Conservation (phyloP, 2,329 filamentous ascomycete genomes). For the Chalara sp. region DNA sequence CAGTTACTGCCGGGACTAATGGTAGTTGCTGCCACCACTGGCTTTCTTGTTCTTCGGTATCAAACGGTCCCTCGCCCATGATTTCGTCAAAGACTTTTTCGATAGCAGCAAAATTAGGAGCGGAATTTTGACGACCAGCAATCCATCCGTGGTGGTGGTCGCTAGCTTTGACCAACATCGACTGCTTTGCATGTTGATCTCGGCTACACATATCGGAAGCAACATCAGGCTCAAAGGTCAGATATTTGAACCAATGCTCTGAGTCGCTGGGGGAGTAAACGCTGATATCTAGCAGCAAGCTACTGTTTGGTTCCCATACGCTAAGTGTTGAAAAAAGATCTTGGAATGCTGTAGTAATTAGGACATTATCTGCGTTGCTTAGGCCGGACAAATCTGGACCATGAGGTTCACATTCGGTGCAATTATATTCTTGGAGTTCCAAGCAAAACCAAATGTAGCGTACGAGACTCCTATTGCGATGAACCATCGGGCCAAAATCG, state of each 20-base stretch:
- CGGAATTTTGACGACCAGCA: background rate
- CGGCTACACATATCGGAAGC: background rate
- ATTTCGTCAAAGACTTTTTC: conserved; percentile 24
- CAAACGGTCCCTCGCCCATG: conserved; percentile 24
- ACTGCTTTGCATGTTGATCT: conserved; percentile 11
- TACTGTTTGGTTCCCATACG: conserved; percentile 26
- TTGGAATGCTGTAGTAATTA: conserved; percentile 25
- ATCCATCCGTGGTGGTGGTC: conserved; percentile 26
- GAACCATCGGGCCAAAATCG: conserved; percentile 13
- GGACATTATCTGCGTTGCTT: background rate
- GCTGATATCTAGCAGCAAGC: conserved; percentile 32
- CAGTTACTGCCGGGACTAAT: conserved; percentile 26
- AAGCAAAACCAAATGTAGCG: conserved; percentile 15
- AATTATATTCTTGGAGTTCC: conserved; percentile 15
- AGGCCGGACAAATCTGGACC: background rate
- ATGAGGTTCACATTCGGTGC: conserved; percentile 8
- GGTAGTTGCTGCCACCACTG: conserved; percentile 30
- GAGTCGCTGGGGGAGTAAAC: conserved; percentile 31
- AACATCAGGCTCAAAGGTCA: conserved; percentile 14
- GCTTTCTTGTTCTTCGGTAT: conserved; percentile 19
- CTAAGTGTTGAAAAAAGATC: conserved; percentile 27
- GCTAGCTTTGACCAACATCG: conserved; percentile 15
- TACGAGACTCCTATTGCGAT: conserved; percentile 13
- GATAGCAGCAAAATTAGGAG: conserved; percentile 14
- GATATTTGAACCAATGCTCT: conserved; percentile 31